Percentiles rank a stretch among this genome's conserved stretches.
Evolutionary conservation across 352 stramenopile genomes (phyloP).

Genomic region (Phytophthora citricola): DNA sequence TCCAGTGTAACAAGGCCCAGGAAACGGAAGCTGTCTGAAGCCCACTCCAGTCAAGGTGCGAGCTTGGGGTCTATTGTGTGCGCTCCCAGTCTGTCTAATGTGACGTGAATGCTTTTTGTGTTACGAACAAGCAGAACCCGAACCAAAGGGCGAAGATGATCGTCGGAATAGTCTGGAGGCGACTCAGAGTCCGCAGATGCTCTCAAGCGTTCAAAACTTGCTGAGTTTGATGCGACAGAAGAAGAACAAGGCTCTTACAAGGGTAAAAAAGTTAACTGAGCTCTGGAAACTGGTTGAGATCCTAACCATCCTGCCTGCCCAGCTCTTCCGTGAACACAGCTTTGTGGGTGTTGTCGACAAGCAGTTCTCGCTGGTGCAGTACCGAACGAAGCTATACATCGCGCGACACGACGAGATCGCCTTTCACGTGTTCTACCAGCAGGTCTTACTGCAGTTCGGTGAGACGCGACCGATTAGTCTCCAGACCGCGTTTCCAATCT

Average conservation of each 20-base stretch:
- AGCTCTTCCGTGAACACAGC: constrained; percentile 91
- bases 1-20: constrained; percentile 14
- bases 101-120: neutral
- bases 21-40: constrained; percentile 42
- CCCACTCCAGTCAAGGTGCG: constrained; percentile 34
- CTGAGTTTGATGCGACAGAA: constrained; percentile 52
- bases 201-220: constrained; percentile 84
- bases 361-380: constrained; percentile 94
- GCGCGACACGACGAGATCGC: constrained; percentile 92
- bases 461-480: constrained; percentile 61
- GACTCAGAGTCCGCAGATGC: constrained; percentile 67
- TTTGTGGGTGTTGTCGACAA: constrained; percentile 94
- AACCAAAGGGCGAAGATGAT: constrained; percentile 35
- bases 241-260: constrained; percentile 66
- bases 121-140: constrained; percentile 26
- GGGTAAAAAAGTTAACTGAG: constrained; percentile 42
- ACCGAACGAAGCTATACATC: constrained; percentile 95
- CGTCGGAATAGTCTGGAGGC: constrained; percentile 47
- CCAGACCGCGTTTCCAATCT: constrained; percentile 65
- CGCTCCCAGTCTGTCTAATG: neutral
- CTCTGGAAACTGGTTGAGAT: neutral
- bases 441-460: constrained; percentile 72
- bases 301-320: constrained; percentile 10
- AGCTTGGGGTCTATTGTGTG: neutral
- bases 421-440: constrained; percentile 97